Base-by-base conservation (phyloP, 345 rosid genomes). In the Geranium rotundifolium region DNA sequence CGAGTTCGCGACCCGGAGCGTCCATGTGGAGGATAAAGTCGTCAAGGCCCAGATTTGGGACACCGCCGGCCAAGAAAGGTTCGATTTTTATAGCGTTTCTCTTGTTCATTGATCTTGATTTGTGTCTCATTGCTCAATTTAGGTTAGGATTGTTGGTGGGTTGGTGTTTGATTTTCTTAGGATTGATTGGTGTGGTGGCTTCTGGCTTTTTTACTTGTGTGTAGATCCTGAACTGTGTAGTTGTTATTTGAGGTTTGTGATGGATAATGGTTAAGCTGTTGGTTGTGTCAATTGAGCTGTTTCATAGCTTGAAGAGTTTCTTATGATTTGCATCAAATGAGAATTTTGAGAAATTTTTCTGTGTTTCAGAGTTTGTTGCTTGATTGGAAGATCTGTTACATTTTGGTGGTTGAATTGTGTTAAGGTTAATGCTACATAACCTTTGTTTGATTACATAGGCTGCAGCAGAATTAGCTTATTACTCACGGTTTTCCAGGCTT, bases 41-140 rank as follows among this genome's bases (percentile, higher is more conserved):
- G 73, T 76, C 46, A 76, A 76, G 66, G 79, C 79, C 30, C 79
- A 76, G 79, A 76, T 76, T 72, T 76, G 79, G 79, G 79, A 76
- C 58, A 76, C 79, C 19, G 79, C 79, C n/a, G n/a, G n/a, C n/a
- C n/a, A n/a, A n/a, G n/a, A n/a, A n/a, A n/a, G n/a, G n/a, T n/a
- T n/a, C n/a, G 50, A 5, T 41, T 41, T 41, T 41, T 41, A 69
- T 70, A 73, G 76, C 66, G 31, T 54, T 30, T 12, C 41, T 16
- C 17, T 7, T 39, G 7, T 9, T 2, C 16, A 5, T 59, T 23
- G 49, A 5, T 37, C 50, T 46, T 57, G 46, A 5, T 3, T 58
- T 58, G 19, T 54, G 57, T 17, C 19, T 54, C 19, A 2, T 54
- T 54, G 19, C 57, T 19, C 17, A 17, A 4, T 41, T 12, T 41